phyloP scores from a whole-genome alignment of 2,329 filamentous ascomycete species.

The Clonostachys rosea region DNA sequence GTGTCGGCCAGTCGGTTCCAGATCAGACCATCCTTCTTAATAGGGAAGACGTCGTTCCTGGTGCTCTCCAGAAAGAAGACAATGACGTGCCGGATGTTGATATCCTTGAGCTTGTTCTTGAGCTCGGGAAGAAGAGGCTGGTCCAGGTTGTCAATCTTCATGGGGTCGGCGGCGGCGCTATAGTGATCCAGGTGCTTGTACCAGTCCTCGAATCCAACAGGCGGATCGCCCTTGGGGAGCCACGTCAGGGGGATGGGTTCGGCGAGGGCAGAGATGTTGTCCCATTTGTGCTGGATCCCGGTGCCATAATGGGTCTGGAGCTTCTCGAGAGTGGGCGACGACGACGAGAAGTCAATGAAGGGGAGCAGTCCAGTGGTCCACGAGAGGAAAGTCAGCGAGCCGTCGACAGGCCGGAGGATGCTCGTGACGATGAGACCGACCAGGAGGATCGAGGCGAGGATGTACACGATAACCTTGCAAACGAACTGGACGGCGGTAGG shows the following conservation, averaged over 20 bases:
- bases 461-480: too few relatives aligned
- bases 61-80: conserved; percentile 39
- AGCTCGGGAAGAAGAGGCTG: conserved; percentile 20
- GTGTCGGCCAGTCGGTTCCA: conserved; percentile 25
- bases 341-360: conserved; percentile 21
- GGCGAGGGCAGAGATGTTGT: conserved; percentile 18
- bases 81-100: conserved; percentile 35
- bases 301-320: conserved; percentile 12
- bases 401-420: conserved; percentile 15
- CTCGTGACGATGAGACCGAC: neutral
- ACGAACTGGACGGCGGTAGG: too few relatives aligned
- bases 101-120: conserved; percentile 12
- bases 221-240: conserved; percentile 13
- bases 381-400: conserved; percentile 24
- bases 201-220: conserved; percentile 18
- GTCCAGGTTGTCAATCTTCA: conserved; percentile 32
- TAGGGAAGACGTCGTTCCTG: conserved; percentile 36
- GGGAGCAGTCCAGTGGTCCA: conserved; percentile 24
- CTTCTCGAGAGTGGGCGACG: conserved; percentile 14
- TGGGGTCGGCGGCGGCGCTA: conserved; percentile 24
- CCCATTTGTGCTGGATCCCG: conserved; percentile 15
- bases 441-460: neutral
- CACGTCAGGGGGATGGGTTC: conserved; percentile 11
- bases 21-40: conserved; percentile 32
- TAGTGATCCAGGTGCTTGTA: conserved; percentile 20